Base-by-base conservation (phyloP, 495 filamentous ascomycete genomes). In the Umbilicaria muhlenbergii region DNA sequence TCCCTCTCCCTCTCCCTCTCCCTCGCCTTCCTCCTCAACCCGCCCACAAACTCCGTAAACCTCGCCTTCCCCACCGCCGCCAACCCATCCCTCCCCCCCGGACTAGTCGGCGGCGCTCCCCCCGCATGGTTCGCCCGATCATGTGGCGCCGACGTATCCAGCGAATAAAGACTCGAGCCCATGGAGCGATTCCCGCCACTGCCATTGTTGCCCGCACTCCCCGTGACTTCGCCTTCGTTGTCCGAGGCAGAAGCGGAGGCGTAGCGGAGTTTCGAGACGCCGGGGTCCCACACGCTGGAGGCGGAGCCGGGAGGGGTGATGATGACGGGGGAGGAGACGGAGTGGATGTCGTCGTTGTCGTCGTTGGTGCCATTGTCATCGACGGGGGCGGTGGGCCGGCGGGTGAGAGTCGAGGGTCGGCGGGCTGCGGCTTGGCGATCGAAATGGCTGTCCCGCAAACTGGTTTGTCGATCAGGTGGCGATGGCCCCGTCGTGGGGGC, bases 221-320 rank as follows among this genome's bases (percentile, higher is more conserved):
- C 36, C 58, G 60, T 31, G 61, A 63, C 39, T 60, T 62, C 32
- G 62, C 52, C 50, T 64, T 65, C 13, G 59, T 59, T 24, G 65
- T 62, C 36, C 63, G 60, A 36, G n/a, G n/a, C n/a, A n/a, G 32
- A 46, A 33, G 17, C 44, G 33, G 31, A 46, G 39, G 14, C 41
- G 41, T 21, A 44, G 43, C 14, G 34, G 33, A 6, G 31, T 32
- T 18, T 41, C 47, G 14, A 31, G 19, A 50, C 44, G 10, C 50
- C 60, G 38, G 66, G 62, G 28, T 73, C 69, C 68, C 69, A 73
- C 7, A 58, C 68, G 32, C 67, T 66, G 11, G 69, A 71, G 2
- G 69, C 68, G 11, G 70, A 73, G 46, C 63, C 70, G 15, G 69
- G 69, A 7, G 70, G 68, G 2, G 68, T 71, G 32, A 68, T 67